Evolutionary conservation across 306 rosid species (phyloP), one percentile per base, ranked within the genome.

Genomic region (Sphenostylis stenocarpa): DNA sequence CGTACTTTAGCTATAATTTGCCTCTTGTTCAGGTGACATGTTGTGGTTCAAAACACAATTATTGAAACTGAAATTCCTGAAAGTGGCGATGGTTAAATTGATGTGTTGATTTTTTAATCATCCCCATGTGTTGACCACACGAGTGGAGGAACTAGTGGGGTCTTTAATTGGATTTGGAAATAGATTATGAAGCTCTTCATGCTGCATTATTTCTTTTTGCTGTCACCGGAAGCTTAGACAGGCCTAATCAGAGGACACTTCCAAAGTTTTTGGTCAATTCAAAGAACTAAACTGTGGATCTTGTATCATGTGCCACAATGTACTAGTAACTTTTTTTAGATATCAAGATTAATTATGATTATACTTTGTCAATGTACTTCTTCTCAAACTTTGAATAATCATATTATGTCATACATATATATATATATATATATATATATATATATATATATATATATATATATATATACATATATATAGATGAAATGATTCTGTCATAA

Each of bases 121-220:
- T 75, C 73, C 83, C 85, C 72, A 86, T 77, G 83, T 78, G 77
- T 87, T 91, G 97, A 91, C 86, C 94, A 72, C 92, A 89, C 94
- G 94, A 55, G 80, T 77, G 91, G 81, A n/a, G 76, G 67, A 47
- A 58, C 83, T 67, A 11, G 82, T 78, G 83, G 88, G 84, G 70
- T 74, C 79, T 68, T 68, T 33, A 17, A 10, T 63, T 70, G 53
- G 36, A 72, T 9, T 36, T 36, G 14, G 2, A 7, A 39, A 55
- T 57, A 73, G 16, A 73, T 73, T 77, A 69, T 76, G 11, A 67
- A 44, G 4, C 15, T 60, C 6, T 45, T 72, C 5, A 53, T 66
- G 23, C 1, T 63, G 77, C 73, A 51, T 9, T 9, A 34, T 8
- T 36, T 36, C 11, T 28, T 20, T 38, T 85, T 82, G 80, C 34